Evolutionary conservation across 2,329 filamentous ascomycete species (phyloP).

Genomic region (Ceratocystis cacaofunesta): DNA sequence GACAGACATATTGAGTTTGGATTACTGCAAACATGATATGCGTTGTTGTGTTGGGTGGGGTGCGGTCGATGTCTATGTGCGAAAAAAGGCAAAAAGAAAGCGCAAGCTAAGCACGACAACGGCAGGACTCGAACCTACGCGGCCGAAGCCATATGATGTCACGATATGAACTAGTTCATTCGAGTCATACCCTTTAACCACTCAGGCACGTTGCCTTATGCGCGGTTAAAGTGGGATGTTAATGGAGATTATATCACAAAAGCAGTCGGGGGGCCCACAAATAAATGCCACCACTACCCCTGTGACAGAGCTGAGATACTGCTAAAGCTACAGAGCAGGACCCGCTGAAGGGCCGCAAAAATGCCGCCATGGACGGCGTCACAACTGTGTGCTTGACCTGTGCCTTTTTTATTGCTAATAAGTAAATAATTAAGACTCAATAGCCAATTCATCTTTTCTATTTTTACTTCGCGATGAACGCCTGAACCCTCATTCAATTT

Average conservation of each 20-base stretch:
- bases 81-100: background rate
- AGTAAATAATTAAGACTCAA: too few species aligned
- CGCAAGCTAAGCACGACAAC: conserved; percentile 7
- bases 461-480: too few species aligned
- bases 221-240: background rate
- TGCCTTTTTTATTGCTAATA: too few species aligned
- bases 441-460: too few species aligned
- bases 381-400: too few species aligned
- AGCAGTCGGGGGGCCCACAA: too few species aligned
- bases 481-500: too few species aligned
- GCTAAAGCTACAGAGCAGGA: too few species aligned
- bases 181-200: conserved; percentile 16
- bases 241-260: background rate
- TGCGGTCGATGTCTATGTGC: background rate
- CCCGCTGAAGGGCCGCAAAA: too few species aligned
- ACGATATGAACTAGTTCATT: conserved; percentile 9
- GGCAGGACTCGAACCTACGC: conserved; percentile 15
- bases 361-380: too few species aligned
- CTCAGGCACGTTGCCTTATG: conserved; percentile 15
- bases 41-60: background rate
- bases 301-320: too few species aligned
- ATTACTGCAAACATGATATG: background rate
- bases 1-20: background rate
- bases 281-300: too few species aligned
- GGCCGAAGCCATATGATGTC: conserved; percentile 16